Base-by-base conservation (phyloP, 2,329 filamentous ascomycete species). In the Fusarium citri region DNA sequence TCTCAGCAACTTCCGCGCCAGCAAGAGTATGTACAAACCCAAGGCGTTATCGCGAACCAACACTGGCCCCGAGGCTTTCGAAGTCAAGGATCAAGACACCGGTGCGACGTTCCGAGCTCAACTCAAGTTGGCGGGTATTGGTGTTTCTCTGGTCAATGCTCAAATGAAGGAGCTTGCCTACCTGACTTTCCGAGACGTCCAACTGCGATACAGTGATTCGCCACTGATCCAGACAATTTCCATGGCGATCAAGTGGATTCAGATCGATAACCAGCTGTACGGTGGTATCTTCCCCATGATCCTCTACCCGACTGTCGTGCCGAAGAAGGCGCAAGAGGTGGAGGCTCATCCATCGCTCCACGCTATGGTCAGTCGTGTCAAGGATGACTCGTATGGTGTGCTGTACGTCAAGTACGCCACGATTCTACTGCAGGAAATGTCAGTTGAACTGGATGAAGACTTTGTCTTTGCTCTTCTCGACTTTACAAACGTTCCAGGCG, bases 351-450 rank as follows among this genome's bases (percentile, higher is more conserved):
- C 96, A 1, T 98, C 97, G 56, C 88, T 99, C 77, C 94, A 98
- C 75, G 90, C 91, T 16, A 95, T 94, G 86, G 86, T 98, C 57
- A 98, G 95, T 14, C 88, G 94, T 30, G 95, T 99, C 78, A 99
- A 99, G 83, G 96, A 99, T 76, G 95, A 99, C 76, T 97, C 94
- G 1, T 99, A 98, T 77, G 96, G 96, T 75, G 96, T 99, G 23
- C 84, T 98, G 12, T 99, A 99, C 81, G 94, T 99, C 86, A 99
- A 99, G 80, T 99, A 99, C 79, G 95, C 96, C 23, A 97, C 95
- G 0, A 81, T 99, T 47, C 84, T 99, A 31, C 84, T 99, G 47
- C 96, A 99, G 80, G 94, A 99, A 80, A 98, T 99, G 94, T 99
- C 96, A 0, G 86, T 99, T 4, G 96, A 99, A 74, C 90, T 99